Conservation (phyloP, 345 rosid species). For the Ceriops tagal region DNA sequence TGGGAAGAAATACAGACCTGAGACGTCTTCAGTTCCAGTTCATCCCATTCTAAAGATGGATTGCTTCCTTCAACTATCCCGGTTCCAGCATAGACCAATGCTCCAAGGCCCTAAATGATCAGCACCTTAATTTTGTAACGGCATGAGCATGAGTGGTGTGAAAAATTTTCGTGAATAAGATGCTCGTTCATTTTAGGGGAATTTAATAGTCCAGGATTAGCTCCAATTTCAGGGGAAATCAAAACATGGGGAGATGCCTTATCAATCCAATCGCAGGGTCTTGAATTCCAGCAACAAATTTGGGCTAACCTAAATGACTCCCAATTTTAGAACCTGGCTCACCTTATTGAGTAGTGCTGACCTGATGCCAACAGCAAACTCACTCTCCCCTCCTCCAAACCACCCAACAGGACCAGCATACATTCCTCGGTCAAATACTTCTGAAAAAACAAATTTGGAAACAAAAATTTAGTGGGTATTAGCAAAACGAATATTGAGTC, state of each 20-base stretch:
- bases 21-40: constrained; percentile 84
- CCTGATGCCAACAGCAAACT: constrained; percentile 87
- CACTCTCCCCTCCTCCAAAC: constrained; percentile 96
- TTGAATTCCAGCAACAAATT: neutral
- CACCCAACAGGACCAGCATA: constrained; percentile 94
- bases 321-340: constrained; percentile 10
- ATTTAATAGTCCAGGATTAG: no score
- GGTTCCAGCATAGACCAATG: constrained; percentile 79
- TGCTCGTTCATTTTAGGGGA: neutral
- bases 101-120: constrained; percentile 56
- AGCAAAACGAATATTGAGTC: neutral
- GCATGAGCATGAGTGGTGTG: neutral
- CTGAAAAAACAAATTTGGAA: constrained; percentile 30
- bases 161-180: neutral
- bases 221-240: no score
- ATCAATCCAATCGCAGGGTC: neutral
- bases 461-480: neutral
- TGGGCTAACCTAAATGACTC: neutral
- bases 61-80: constrained; percentile 84
- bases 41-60: constrained; percentile 80
- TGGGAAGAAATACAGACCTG: constrained; percentile 41
- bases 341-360: constrained; percentile 85
- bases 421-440: constrained; percentile 91
- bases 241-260: no score
- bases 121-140: constrained; percentile 14